phyloP scores from a whole-genome alignment of 2,329 filamentous ascomycete species.

The Sporothrix curviconia region DNA sequence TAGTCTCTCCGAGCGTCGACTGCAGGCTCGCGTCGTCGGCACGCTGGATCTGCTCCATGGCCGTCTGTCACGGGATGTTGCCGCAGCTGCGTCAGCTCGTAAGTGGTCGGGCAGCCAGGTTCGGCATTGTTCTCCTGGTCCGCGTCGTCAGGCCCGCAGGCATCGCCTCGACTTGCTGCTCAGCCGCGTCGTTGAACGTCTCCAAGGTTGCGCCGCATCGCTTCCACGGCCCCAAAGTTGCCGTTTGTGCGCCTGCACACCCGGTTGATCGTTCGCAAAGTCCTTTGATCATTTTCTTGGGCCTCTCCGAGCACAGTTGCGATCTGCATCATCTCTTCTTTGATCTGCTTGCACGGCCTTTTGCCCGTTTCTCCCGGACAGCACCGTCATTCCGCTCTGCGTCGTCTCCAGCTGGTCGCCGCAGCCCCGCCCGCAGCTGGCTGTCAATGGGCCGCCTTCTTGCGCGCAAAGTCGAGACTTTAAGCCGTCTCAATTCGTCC shows the following conservation, averaged over 20 bases:
- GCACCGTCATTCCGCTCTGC: slow-evolving; percentile 82
- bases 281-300: slow-evolving; percentile 97
- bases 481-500: slow-evolving; percentile 88
- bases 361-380: slow-evolving; percentile 85
- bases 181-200: slow-evolving; percentile 73
- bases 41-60: slow-evolving; percentile 88
- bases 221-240: slow-evolving; percentile 90
- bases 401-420: slow-evolving; percentile 92
- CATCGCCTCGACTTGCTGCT: slow-evolving; percentile 68
- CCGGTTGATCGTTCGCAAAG: slow-evolving; percentile 85
- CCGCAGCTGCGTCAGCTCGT: slow-evolving; percentile 84
- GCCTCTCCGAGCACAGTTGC: slow-evolving; percentile 95
- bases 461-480: slow-evolving; percentile 88
- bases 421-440: slow-evolving; percentile 79
- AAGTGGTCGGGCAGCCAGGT: slow-evolving; percentile 82
- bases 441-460: slow-evolving; percentile 87
- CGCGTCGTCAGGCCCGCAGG: slow-evolving; percentile 74
- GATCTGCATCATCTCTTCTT: slow-evolving; percentile 98
- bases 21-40: slow-evolving; percentile 68
- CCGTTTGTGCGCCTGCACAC: slow-evolving; percentile 91
- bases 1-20: slow-evolving; percentile 81
- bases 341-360: slow-evolving; percentile 86
- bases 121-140: slow-evolving; percentile 87
- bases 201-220: slow-evolving; percentile 89
- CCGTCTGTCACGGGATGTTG: slow-evolving; percentile 92